phyloP scores from a whole-genome alignment of 164 flowering plant species.

The Liriodendron chinense region DNA sequence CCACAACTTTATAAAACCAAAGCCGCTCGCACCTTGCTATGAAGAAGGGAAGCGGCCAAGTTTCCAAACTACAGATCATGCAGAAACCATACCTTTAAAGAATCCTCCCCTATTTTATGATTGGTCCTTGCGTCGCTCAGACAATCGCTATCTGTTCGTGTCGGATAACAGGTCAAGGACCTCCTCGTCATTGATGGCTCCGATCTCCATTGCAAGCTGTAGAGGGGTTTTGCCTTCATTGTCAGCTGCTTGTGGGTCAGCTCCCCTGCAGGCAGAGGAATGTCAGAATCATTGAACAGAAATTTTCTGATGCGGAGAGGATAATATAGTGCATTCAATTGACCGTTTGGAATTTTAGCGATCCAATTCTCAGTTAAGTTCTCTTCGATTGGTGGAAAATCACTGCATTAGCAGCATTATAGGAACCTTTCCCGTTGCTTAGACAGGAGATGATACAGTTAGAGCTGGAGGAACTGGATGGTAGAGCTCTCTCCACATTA shows the following conservation, averaged over 20 bases:
- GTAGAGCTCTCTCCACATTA: no score
- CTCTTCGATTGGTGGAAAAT: no score
- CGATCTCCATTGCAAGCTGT: constrained; percentile 39
- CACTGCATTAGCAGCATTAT: no score
- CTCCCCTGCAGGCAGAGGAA: constrained; percentile 53
- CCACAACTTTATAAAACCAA: constrained; percentile 8
- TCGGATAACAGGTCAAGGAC: constrained; percentile 55
- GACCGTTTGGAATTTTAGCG: no score
- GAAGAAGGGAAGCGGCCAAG: constrained; percentile 22
- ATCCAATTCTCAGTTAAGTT: no score
- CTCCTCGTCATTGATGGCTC: constrained; percentile 54
- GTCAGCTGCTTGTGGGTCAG: constrained; percentile 52
- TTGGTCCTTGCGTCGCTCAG: constrained; percentile 1
- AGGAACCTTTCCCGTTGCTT: no score
- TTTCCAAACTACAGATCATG: constrained; percentile 12
- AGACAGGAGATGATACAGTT: no score
- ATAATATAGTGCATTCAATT: neutral
- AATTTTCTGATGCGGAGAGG: neutral
- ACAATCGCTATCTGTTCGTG: constrained; percentile 36
- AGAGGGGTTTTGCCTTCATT: constrained; percentile 53
- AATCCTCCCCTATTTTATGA: constrained; percentile 1
- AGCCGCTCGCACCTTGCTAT: constrained; percentile 9
- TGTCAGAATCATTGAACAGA: neutral
- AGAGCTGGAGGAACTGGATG: no score
- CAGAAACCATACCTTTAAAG: constrained; percentile 18